Base-by-base conservation (phyloP, 1,139 yeast genomes). In the Wickerhamomyces sp. region DNA sequence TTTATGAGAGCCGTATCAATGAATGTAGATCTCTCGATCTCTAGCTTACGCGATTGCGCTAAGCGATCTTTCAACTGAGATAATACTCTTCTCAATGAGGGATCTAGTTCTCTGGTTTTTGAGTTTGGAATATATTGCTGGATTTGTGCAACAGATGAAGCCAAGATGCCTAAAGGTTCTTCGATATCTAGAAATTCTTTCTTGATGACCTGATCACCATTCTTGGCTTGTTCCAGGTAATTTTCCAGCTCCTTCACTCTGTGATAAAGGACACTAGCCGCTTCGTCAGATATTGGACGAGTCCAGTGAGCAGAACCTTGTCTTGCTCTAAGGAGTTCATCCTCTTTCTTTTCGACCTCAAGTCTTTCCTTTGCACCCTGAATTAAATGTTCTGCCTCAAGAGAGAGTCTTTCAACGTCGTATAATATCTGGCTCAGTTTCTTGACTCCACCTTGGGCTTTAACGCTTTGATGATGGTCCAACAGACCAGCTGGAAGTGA, bases 401-500 rank as follows among this genome's bases (percentile, higher is more conserved):
- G 44, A 0, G 78, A 69, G 37, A 79, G 59, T 8, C 60, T 64
- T 4, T 66, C 60, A 15, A 84, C 69, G 45, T 79, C 84, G 9
- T 61, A 63, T 35, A 81, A 62, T 1, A 78, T 59, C 23, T 65
- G 64, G 32, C 70, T 71, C 10, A 85, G 57, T 13, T 66, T 64
- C 2, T 56, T 50, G 0, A 69, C 51, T 0, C 91, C 93, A 0
- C 91, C 89, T 33, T 66, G 56, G 0, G 74, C 60, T n/a, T 69
- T 63, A 5, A 87, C 68, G 37, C 78, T 81, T 39, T 75, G 77
- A 3, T 79, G 72, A 53, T 82, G 84, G 14, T 72, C 72, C 2
- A 76, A 46, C 1, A 87, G 67, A 3, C 79, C 71, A 8, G 72
- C 72, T 0, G 95, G 95, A 2, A 84, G 57, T 26, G 76, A 75